phyloP scores from a whole-genome alignment of 495 filamentous ascomycete species.

The Trichoderma gamsii region DNA sequence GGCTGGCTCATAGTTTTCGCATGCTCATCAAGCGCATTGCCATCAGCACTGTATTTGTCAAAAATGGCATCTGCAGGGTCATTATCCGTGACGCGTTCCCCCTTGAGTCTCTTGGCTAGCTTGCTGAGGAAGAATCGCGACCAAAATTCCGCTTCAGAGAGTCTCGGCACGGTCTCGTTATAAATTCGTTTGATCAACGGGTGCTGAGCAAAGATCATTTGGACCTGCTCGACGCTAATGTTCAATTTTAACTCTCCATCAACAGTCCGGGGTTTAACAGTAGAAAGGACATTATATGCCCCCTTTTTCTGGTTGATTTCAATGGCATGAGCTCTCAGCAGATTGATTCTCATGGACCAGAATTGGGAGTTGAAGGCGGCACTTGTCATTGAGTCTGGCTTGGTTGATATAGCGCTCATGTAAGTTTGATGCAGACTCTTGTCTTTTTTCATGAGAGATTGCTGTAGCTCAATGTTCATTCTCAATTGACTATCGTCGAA shows the following conservation, averaged over 20 bases:
- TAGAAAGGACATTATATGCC: conserved; percentile 85
- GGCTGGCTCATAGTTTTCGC: conserved; percentile 50
- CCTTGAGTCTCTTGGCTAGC: conserved; percentile 84
- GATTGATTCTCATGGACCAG: conserved; percentile 79
- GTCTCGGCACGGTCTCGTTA: conserved; percentile 83
- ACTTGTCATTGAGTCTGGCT: conserved; percentile 72
- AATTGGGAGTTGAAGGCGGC: conserved; percentile 80
- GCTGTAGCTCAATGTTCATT: conserved; percentile 69
- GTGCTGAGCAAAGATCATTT: conserved; percentile 87
- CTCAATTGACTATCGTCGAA: conserved; percentile 74
- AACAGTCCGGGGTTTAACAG: conserved; percentile 74
- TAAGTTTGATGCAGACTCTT: conserved; percentile 69
- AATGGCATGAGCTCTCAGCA: conserved; percentile 84
- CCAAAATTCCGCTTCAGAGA: conserved; percentile 81
- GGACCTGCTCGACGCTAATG: conserved; percentile 86
- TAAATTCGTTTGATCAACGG: conserved; percentile 86
- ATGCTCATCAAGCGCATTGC: conserved; percentile 49
- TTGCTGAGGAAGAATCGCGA: conserved; percentile 83
- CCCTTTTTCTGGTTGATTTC: conserved; percentile 79
- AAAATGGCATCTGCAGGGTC: conserved; percentile 70
- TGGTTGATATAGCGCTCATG: conserved; percentile 67
- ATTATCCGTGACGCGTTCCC: conserved; percentile 69
- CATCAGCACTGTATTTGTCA: conserved; percentile 73
- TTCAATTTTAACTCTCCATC: conserved; percentile 73
- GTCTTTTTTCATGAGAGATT: conserved; percentile 75